Evolutionary conservation across 306 rosid genomes (phyloP).

Genomic region (Malus asiatica): DNA sequence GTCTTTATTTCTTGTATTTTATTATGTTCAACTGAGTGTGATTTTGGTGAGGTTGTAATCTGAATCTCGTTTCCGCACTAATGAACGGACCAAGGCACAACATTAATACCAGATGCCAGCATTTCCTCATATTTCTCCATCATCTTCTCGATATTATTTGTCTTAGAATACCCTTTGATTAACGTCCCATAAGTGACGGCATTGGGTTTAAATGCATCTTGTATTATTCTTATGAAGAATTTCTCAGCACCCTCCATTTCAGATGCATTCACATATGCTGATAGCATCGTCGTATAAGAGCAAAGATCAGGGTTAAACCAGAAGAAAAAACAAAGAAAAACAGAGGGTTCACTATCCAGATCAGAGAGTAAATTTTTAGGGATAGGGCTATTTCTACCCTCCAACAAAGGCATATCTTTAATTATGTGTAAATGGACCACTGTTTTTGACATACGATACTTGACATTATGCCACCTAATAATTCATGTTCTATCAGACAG

Average conservation of each 20-base stretch:
- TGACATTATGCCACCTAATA: background rate
- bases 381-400: background rate
- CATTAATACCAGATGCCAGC: slow-evolving; percentile 44
- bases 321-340: too few species aligned
- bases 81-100: too few species aligned
- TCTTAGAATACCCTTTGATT: slow-evolving; percentile 78
- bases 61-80: too few species aligned
- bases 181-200: slow-evolving; percentile 74
- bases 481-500: background rate
- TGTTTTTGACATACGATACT: background rate
- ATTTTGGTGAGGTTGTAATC: too few species aligned
- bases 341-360: background rate
- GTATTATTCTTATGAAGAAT: slow-evolving; percentile 65
- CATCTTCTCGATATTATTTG: slow-evolving; percentile 56
- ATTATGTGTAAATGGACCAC: background rate
- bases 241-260: slow-evolving; percentile 90
- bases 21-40: too few species aligned
- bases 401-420: background rate
- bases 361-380: background rate
- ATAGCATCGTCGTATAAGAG: too few species aligned
- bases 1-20: too few species aligned
- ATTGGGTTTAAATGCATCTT: slow-evolving; percentile 74
- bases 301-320: too few species aligned
- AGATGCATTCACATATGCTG: slow-evolving; percentile 37
- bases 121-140: slow-evolving; percentile 68